phyloP scores from a whole-genome alignment of 768 basidiomycete species.

The Suillus bovinus region DNA sequence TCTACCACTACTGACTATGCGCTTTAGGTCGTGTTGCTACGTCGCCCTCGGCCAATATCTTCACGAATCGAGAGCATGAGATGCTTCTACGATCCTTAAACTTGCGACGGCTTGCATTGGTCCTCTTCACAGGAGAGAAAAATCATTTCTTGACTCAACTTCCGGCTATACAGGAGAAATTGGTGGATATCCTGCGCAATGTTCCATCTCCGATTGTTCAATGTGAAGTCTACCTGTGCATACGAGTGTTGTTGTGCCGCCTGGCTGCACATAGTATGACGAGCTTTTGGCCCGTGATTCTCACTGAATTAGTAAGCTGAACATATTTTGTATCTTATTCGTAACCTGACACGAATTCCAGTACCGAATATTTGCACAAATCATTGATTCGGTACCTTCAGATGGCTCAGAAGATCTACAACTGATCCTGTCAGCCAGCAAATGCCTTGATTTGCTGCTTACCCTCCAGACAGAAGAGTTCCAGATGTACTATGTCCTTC shows the following conservation, averaged over 20 bases:
- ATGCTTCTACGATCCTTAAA: conserved; percentile 85
- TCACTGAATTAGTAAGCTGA: conserved; percentile 80
- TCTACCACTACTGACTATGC: conserved; percentile 33
- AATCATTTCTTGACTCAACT: conserved; percentile 90
- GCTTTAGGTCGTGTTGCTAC: conserved; percentile 71
- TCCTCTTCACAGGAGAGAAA: conserved; percentile 84
- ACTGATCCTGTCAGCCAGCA: conserved; percentile 85
- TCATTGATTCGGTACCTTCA: conserved; percentile 64
- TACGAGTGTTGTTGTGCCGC: conserved; percentile 88
- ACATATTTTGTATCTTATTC: background rate
- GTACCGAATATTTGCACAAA: conserved; percentile 90
- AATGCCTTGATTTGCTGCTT: conserved; percentile 91
- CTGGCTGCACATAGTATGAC: conserved; percentile 88
- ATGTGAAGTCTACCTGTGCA: conserved; percentile 92
- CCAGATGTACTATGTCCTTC: conserved; percentile 68
- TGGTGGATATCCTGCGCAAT: conserved; percentile 88
- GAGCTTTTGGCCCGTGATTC: conserved; percentile 94
- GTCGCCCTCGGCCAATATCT: conserved; percentile 92
- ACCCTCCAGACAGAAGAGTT: conserved; percentile 96
- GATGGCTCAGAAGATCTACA: conserved; percentile 87
- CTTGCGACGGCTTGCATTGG: conserved; percentile 83
- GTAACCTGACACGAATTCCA: conserved; percentile 29
- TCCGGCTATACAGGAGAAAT: conserved; percentile 94
- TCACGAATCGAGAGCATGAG: conserved; percentile 94
- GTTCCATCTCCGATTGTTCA: conserved; percentile 82